Evolutionary conservation across 176 grass and related monocot species (phyloP).

Genomic region (Eleusine coracana): DNA sequence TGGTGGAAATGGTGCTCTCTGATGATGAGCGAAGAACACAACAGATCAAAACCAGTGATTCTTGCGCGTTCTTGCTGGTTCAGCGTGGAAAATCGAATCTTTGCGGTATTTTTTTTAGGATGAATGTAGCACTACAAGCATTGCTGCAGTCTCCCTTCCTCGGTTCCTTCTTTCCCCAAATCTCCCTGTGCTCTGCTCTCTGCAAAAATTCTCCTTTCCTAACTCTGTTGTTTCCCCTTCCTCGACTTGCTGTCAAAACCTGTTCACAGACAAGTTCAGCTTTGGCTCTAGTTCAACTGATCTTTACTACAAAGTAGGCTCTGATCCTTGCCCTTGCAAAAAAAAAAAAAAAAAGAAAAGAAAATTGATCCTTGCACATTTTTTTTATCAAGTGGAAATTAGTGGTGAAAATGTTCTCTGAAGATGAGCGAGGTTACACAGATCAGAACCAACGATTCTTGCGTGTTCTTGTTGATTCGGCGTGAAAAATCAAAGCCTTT

Average conservation of each 20-base stretch:
- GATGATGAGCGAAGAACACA: background rate
- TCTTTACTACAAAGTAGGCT: too few species aligned
- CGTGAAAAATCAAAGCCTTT: too few species aligned
- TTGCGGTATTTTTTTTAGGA: background rate
- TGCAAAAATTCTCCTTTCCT: background rate
- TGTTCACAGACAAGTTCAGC: background rate
- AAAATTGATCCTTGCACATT: too few species aligned
- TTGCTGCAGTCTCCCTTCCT: background rate
- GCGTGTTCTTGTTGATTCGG: background rate
- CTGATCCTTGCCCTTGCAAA: too few species aligned
- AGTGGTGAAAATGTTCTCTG: background rate
- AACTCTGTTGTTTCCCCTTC: background rate
- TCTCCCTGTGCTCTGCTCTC: too few species aligned
- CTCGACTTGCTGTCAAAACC: background rate
- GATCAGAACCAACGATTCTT: background rate
- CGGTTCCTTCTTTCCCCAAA: too few species aligned
- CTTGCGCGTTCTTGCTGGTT: background rate
- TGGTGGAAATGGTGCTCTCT: background rate
- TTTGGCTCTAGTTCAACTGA: background rate
- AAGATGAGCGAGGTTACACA: background rate
- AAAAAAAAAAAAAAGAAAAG: too few species aligned
- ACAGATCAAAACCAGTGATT: background rate
- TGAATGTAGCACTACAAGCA: background rate
- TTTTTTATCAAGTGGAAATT: background rate
- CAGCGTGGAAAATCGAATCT: background rate